Evolutionary conservation across 257 asterid species (phyloP).

Genomic region (Solanum etuberosum): DNA sequence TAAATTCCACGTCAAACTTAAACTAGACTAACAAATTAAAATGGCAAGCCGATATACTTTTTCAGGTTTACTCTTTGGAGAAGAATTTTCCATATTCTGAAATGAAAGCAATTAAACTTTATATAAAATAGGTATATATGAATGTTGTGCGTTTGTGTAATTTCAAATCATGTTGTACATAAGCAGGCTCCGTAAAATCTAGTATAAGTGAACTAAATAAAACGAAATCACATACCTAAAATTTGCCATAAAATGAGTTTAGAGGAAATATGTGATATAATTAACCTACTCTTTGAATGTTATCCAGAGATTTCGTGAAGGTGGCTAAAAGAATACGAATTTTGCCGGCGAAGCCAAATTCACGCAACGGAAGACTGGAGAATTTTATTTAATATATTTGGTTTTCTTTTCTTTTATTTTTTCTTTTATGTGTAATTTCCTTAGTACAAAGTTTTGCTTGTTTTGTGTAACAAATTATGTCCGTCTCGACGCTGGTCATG

Average conservation of each 20-base stretch:
- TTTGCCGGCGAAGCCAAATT: constrained; percentile 48
- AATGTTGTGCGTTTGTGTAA: background rate
- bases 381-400: background rate
- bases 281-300: background rate
- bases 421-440: background rate
- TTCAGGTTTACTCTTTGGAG: background rate
- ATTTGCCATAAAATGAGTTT: background rate
- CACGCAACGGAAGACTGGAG: constrained; percentile 27
- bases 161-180: background rate
- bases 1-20: no score
- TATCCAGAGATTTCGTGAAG: constrained; percentile 63
- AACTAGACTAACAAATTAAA: background rate
- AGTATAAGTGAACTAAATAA: background rate
- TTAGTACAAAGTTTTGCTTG: background rate
- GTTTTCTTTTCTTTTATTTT: no score
- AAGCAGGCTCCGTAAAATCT: no score
- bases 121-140: background rate
- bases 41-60: background rate
- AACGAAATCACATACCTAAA: no score
- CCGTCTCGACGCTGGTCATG: no score
- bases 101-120: no score
- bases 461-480: background rate
- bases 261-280: background rate
- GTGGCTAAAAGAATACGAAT: constrained; percentile 76
- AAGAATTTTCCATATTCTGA: background rate